Evolutionary conservation across 805 yeast species (phyloP).

Genomic region (Wickerhamomyces pijperi): DNA sequence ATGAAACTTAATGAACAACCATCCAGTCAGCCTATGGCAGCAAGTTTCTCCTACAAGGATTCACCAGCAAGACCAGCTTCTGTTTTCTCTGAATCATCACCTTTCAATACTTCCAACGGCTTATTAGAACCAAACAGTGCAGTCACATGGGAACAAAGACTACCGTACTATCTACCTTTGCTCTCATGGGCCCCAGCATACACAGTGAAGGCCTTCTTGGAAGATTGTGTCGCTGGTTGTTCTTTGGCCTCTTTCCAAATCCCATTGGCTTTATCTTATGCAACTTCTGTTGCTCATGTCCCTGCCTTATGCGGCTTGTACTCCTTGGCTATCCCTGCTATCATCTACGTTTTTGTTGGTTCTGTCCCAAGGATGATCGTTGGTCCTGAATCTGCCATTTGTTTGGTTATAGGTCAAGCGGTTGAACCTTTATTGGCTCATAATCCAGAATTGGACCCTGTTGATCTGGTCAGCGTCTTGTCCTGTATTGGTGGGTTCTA

Average conservation of each 20-base stretch:
- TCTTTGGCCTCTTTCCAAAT: constrained; percentile 86
- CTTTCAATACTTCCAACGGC: not conserved
- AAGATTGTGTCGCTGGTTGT: constrained; percentile 75
- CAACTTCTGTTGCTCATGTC: constrained; percentile 74
- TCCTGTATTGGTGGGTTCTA: constrained; percentile 69
- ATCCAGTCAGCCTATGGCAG: not conserved
- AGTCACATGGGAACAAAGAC: constrained; percentile 14
- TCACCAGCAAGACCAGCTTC: constrained; percentile 1
- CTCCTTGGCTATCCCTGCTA: constrained; percentile 67
- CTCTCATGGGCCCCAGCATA: constrained; percentile 58
- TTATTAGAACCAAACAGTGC: not conserved
- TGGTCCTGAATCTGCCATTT: constrained; percentile 86
- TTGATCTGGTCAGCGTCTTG: constrained; percentile 54
- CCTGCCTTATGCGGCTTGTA: constrained; percentile 74
- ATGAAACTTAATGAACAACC: not conserved
- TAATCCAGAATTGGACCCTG: constrained; percentile 29
- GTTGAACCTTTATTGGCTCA: constrained; percentile 44
- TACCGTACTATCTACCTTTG: constrained; percentile 60
- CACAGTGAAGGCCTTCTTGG: constrained; percentile 24
- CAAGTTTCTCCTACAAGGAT: not conserved
- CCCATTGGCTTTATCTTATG: constrained; percentile 65
- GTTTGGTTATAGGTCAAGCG: constrained; percentile 72
- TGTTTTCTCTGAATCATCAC: constrained; percentile 5
- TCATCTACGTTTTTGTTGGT: constrained; percentile 69
- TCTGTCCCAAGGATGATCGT: constrained; percentile 84